phyloP scores from a whole-genome alignment of 2,329 filamentous ascomycete species.

The Huntiella moniliformis region DNA sequence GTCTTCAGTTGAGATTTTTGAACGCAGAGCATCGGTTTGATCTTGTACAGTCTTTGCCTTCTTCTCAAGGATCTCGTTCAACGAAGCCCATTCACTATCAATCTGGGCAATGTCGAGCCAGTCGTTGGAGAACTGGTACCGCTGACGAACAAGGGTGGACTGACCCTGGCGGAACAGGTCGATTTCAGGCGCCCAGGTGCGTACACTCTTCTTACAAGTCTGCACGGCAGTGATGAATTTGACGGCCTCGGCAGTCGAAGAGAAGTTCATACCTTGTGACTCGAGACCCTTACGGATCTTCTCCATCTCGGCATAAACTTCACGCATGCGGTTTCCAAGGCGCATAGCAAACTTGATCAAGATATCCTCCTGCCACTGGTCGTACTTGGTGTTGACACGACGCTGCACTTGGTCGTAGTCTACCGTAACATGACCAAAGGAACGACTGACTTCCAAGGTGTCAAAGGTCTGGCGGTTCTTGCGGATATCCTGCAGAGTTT shows the following conservation, averaged over 20 bases:
- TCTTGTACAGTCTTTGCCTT: slow-evolving; percentile 94
- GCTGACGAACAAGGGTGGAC: slow-evolving; percentile 73
- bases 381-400: slow-evolving; percentile 97
- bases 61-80: slow-evolving; percentile 78
- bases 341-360: slow-evolving; percentile 80
- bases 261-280: slow-evolving; percentile 76
- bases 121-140: slow-evolving; percentile 82
- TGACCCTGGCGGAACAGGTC: slow-evolving; percentile 92
- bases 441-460: slow-evolving; percentile 80
- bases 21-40: slow-evolving; percentile 82
- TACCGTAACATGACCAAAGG: slow-evolving; percentile 85
- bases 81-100: slow-evolving; percentile 82
- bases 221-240: slow-evolving; percentile 98
- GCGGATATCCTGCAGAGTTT: slow-evolving; percentile 88
- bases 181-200: slow-evolving; percentile 86
- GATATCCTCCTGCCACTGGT: slow-evolving; percentile 98
- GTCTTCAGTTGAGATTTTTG: slow-evolving; percentile 90
- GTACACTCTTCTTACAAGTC: slow-evolving; percentile 84
- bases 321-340: slow-evolving; percentile 75
- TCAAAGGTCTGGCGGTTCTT: slow-evolving; percentile 94
- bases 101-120: slow-evolving; percentile 96
- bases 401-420: slow-evolving; percentile 98
- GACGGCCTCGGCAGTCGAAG: slow-evolving; percentile 89
- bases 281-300: slow-evolving; percentile 82
- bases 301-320: slow-evolving; percentile 81